Base-by-base conservation (phyloP, 768 basidiomycete species). In the Myochromella boudieri region DNA sequence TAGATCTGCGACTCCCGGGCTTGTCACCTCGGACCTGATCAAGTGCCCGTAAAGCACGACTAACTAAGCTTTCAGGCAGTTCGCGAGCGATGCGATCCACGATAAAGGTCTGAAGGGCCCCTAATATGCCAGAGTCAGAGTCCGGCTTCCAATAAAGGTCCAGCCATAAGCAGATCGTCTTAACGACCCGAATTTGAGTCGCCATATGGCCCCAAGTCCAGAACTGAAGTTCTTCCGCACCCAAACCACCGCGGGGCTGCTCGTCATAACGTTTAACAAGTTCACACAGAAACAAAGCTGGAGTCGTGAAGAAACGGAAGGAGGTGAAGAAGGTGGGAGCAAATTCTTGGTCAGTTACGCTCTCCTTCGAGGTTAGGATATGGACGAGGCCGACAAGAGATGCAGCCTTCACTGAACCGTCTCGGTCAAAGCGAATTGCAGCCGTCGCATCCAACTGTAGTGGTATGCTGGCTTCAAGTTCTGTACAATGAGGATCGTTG, bases 151-250 rank as follows among this genome's bases (percentile, higher is more conserved):
- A 91, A 57, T 87, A 77, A 28, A 71, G 64, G 47, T 84, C 76
- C n/a, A 88, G 70, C 88, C 88, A 91, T n/a, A 74, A 68, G 54
- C 80, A 74, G 46, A 90, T 56, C 18, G 84, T 55, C 56, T 80
- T 80, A 37, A 75, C 78, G 14, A 88, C 72, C n/a, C 81, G 72
- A 42, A 81, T 64, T 42, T 80, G 81, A 27, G 82, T 68, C 11
- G 75, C 74, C 22, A 70, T 64, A 5, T 74, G 69, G 48, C 80
- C 74, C 10, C 62, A 55, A 36, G 71, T 40, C 64, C 66, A 68
- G 20, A 68, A 56, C 53, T 66, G 57, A 48, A 58, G 68, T 62
- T 77, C 44, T 61, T 59, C 42, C 45, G 53, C 57, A 12, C 43
- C 62, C 38, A 53, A 67, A 55, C 28, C 68, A 39, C 37, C 25